Conservation (phyloP, 2,329 filamentous ascomycete species). For the Hymenoscyphus repandus region DNA sequence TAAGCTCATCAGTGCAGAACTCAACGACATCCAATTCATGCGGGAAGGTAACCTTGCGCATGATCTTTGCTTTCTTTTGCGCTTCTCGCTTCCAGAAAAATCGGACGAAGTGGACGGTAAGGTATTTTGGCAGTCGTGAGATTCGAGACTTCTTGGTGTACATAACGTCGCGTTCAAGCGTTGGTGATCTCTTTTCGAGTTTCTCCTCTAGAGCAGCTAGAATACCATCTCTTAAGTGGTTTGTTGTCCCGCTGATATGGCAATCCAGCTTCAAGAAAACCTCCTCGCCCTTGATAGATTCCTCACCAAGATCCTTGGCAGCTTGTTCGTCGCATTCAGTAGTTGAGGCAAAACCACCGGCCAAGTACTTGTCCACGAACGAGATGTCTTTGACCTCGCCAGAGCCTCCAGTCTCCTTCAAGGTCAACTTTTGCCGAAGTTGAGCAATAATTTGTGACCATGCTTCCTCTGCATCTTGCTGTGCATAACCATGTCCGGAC, state of each 20-base stretch:
- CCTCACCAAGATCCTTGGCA: conserved; percentile 70
- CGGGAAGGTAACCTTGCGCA: conserved; percentile 97
- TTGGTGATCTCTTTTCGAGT: conserved; percentile 81
- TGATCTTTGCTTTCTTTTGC: conserved; percentile 98
- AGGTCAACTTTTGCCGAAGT: conserved; percentile 70
- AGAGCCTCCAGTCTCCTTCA: conserved; percentile 46
- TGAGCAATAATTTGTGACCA: conserved; percentile 93
- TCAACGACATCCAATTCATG: conserved; percentile 89
- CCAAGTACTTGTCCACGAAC: conserved; percentile 88
- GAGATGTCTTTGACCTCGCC: conserved; percentile 54
- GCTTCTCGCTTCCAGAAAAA: conserved; percentile 97
- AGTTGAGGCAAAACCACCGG: conserved; percentile 71
- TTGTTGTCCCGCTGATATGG: conserved; percentile 82
- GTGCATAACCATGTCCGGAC: conserved; percentile 79
- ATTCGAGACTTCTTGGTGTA: conserved; percentile 94
- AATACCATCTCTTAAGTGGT: conserved; percentile 88
- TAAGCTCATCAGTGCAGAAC: conserved; percentile 89
- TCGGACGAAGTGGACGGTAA: conserved; percentile 94
- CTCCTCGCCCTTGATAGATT: conserved; percentile 62
- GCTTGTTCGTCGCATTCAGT: conserved; percentile 80
- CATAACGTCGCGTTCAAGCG: conserved; percentile 68
- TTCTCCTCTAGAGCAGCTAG: conserved; percentile 76
- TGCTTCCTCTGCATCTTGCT: conserved; percentile 97
- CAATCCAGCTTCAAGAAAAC: conserved; percentile 90
- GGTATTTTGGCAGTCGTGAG: conserved; percentile 84